These are phyloP conservation scores for Ceriops tagal DNA, from an alignment of 345 rosid species.

Conservation along the genomic window DNA sequence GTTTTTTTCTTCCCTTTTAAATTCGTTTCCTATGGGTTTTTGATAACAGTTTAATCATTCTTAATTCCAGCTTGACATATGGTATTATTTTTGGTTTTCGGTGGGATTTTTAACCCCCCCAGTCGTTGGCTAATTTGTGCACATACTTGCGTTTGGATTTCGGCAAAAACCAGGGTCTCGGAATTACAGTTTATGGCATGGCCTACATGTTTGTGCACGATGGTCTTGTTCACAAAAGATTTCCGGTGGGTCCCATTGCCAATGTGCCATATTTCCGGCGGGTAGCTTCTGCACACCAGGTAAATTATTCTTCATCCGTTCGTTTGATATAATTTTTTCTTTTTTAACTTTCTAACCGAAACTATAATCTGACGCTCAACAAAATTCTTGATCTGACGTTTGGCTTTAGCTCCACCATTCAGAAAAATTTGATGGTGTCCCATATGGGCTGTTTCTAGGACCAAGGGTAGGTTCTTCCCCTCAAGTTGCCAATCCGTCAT, in stretches of 20 bases:
- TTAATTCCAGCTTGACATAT: too few species aligned
- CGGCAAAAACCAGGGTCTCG: slow-evolving; percentile 42
- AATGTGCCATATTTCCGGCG: slow-evolving; percentile 51
- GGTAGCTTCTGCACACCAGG: slow-evolving; percentile 70
- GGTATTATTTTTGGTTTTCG: too few species aligned
- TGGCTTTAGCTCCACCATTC: slow-evolving; percentile 52
- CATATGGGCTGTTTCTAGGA: slow-evolving; percentile 64
- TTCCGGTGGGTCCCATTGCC: slow-evolving; percentile 66
- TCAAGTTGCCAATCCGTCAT: too few species aligned
- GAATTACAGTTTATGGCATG: slow-evolving; percentile 63
- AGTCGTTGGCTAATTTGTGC: too few species aligned
- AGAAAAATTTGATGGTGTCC: slow-evolving; percentile 55
- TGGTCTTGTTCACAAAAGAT: slow-evolving; percentile 69
- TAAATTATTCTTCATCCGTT: slow-evolving; percentile 9
- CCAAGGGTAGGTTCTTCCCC: slow-evolving; percentile 35
- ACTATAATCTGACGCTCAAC: slow-evolving; percentile 5
- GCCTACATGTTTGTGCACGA: slow-evolving; percentile 79
- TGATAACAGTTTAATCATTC: too few species aligned
- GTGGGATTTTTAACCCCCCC: too few species aligned
- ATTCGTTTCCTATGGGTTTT: background rate
- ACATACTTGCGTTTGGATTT: background rate
- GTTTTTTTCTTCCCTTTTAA: background rate
- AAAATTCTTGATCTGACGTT: background rate
- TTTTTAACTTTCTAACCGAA: background rate
- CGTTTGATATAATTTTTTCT: background rate